Conservation (phyloP, 768 basidiomycete species). For the Mrakia gelida region DNA sequence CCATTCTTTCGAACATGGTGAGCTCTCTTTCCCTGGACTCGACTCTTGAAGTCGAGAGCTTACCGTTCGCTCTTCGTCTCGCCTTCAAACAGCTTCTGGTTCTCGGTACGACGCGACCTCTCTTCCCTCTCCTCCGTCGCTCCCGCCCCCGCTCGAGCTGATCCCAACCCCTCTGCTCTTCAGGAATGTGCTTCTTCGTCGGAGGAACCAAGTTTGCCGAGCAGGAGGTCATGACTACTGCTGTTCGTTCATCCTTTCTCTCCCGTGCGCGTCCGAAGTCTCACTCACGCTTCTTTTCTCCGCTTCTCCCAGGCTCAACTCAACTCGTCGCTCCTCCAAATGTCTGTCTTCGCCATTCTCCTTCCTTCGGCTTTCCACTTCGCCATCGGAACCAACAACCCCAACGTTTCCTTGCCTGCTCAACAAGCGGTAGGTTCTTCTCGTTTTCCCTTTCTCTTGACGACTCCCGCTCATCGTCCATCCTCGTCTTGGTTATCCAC, state of each 20-base stretch:
- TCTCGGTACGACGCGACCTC: constrained; percentile 7
- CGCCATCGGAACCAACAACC: background rate
- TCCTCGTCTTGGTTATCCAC: background rate
- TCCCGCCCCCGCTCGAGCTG: background rate
- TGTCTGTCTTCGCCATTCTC: constrained; percentile 22
- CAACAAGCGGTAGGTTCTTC: background rate
- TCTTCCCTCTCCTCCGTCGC: background rate
- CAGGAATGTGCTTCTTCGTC: constrained; percentile 21
- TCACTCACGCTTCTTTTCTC: background rate
- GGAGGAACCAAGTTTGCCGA: constrained; percentile 23
- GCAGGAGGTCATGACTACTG: constrained; percentile 26
- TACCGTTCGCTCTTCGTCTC: too few species aligned
- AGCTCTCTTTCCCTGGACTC: too few species aligned
- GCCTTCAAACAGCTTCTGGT: constrained; percentile 11
- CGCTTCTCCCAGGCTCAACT: constrained; percentile 23
- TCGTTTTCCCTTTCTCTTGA: background rate
- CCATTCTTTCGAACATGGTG: constrained; percentile 27
- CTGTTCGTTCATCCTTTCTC: background rate
- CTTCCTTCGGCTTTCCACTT: constrained; percentile 29
- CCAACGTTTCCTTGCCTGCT: background rate
- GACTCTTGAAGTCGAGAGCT: too few species aligned
- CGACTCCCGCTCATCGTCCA: background rate
- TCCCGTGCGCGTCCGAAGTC: too few species aligned
- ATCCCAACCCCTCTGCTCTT: background rate
- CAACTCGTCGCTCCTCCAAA: constrained; percentile 27